Evolutionary conservation across 2,329 filamentous ascomycete genomes (phyloP).

Genomic region (Xylaria sp.): DNA sequence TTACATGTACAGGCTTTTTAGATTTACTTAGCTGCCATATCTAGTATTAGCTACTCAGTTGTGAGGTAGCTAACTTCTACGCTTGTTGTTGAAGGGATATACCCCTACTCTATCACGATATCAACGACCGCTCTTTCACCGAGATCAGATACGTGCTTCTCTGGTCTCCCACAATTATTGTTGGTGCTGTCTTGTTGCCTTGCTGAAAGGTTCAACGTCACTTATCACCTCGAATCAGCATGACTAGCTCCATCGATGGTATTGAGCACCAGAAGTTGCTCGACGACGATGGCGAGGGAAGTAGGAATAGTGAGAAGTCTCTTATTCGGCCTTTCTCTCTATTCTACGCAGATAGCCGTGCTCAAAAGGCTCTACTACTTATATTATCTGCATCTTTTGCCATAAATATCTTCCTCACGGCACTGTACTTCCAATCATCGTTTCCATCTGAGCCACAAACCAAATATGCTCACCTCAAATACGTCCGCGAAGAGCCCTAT

Average conservation of each 20-base stretch:
- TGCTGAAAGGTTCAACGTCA: neutral
- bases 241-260: slow-evolving; percentile 10
- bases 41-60: too few species aligned
- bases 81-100: neutral
- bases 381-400: neutral
- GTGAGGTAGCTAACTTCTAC: neutral
- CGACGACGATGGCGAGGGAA: neutral
- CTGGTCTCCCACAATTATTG: neutral
- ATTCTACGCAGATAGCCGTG: neutral
- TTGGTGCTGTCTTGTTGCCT: neutral
- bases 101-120: neutral
- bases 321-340: neutral
- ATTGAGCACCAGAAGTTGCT: slow-evolving; percentile 12
- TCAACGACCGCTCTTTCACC: neutral
- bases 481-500: slow-evolving; percentile 32
- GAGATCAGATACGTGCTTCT: slow-evolving; percentile 2
- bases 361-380: neutral
- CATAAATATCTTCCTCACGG: neutral
- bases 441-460: slow-evolving; percentile 11
- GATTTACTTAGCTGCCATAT: too few species aligned
- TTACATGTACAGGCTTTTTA: too few species aligned
- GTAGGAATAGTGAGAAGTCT: neutral
- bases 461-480: slow-evolving; percentile 23
- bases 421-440: neutral
- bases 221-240: neutral